Evolutionary conservation across 495 filamentous ascomycete species (phyloP).

Genomic region (Penicillium subrubescens): DNA sequence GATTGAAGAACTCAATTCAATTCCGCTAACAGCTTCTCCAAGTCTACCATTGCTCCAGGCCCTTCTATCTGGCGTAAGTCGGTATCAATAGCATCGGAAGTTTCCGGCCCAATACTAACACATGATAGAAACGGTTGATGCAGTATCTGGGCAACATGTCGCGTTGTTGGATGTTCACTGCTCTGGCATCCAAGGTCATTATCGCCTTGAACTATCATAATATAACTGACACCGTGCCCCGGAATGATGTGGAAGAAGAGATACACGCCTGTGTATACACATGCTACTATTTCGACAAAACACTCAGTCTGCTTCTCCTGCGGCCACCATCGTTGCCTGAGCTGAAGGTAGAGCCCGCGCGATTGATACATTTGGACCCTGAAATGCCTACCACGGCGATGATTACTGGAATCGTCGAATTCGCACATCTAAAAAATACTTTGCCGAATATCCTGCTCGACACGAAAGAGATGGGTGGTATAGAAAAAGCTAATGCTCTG

Average conservation of each 20-base stretch:
- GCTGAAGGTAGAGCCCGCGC: constrained; percentile 26
- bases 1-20: constrained; percentile 22
- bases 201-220: constrained; percentile 36
- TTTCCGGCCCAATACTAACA: background rate
- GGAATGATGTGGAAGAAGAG: constrained; percentile 26
- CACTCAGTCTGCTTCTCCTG: constrained; percentile 39
- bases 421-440: constrained; percentile 25
- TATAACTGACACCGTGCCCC: constrained; percentile 20
- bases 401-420: constrained; percentile 27
- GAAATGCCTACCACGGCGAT: constrained; percentile 28
- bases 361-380: constrained; percentile 28
- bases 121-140: constrained; percentile 27
- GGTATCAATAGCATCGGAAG: background rate
- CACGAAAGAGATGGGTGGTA: constrained; percentile 18
- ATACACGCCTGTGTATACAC: constrained; percentile 31
- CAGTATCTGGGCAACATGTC: constrained; percentile 33
- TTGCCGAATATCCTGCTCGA: constrained; percentile 25
- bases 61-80: constrained; percentile 30
- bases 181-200: constrained; percentile 27
- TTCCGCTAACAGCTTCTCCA: constrained; percentile 26
- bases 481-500: constrained; percentile 25
- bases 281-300: constrained; percentile 41
- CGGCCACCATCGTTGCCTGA: constrained; percentile 37
- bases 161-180: constrained; percentile 33
- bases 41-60: constrained; percentile 33